Conservation (phyloP, 2,329 filamentous ascomycete species). For the Microsporum ferrugineum region DNA sequence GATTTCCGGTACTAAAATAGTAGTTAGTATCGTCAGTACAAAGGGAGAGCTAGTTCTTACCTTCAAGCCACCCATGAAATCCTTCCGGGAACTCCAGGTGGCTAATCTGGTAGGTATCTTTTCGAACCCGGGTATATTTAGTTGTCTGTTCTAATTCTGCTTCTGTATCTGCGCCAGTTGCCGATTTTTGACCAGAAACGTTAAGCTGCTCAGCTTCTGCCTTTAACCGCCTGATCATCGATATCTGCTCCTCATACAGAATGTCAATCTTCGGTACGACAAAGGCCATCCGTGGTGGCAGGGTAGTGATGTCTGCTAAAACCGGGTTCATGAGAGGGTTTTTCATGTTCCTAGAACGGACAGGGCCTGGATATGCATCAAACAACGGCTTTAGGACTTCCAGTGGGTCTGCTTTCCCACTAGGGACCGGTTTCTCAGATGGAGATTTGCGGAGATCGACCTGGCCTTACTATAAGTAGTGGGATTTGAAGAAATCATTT, state of each 20-base stretch:
- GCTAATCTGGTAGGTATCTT: not conserved
- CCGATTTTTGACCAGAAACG: not conserved
- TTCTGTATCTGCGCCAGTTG: not conserved
- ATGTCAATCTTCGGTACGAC: slow-evolving; percentile 35
- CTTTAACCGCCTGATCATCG: slow-evolving; percentile 28
- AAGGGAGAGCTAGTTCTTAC: slow-evolving; percentile 9
- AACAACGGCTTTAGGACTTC: slow-evolving; percentile 33
- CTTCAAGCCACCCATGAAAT: slow-evolving; percentile 25
- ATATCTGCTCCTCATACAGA: slow-evolving; percentile 31
- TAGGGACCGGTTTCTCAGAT: slow-evolving; percentile 31
- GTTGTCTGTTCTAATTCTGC: not conserved
- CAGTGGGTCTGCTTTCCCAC: slow-evolving; percentile 27
- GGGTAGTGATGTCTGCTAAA: slow-evolving; percentile 23
- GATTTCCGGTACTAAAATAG: slow-evolving; percentile 13
- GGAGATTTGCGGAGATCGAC: slow-evolving; percentile 33
- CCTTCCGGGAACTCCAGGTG: not conserved
- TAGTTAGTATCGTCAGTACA: not conserved
- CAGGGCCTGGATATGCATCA: slow-evolving; percentile 34
- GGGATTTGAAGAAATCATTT: no score
- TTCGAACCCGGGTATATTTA: not conserved
- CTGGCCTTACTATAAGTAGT: slow-evolving; percentile 9
- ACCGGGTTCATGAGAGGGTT: slow-evolving; percentile 31
- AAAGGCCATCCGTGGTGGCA: slow-evolving; percentile 33
- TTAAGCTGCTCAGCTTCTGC: slow-evolving; percentile 16
- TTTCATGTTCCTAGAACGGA: slow-evolving; percentile 15